These are phyloP conservation scores for Xylaria cubensis DNA, from an alignment of 495 filamentous ascomycete species.

Conservation along the genomic window DNA sequence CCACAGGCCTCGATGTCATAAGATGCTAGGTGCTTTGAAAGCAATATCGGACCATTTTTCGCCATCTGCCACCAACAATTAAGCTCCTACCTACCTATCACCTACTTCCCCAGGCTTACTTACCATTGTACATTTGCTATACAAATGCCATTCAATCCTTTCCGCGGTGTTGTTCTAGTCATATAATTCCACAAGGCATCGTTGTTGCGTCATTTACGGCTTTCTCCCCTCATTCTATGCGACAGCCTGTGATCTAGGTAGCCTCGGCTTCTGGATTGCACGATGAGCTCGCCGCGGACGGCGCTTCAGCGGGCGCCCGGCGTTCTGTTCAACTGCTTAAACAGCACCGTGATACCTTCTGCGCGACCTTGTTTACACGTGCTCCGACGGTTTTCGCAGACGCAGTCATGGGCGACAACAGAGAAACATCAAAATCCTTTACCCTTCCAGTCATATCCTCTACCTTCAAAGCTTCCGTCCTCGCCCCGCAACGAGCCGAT, in stretches of 20 bases:
- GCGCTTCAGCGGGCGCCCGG: slow-evolving; percentile 59
- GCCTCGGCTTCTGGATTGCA: slow-evolving; percentile 10
- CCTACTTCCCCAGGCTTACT: not conserved
- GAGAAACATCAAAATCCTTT: slow-evolving; percentile 75
- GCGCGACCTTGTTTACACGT: slow-evolving; percentile 57
- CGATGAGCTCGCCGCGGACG: slow-evolving; percentile 39
- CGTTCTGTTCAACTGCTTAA: slow-evolving; percentile 56
- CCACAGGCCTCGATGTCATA: slow-evolving; percentile 48
- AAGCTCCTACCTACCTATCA: not conserved
- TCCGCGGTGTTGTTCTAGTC: not conserved
- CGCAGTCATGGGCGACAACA: slow-evolving; percentile 59
- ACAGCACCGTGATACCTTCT: slow-evolving; percentile 44
- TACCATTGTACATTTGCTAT: not conserved
- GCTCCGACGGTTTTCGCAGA: slow-evolving; percentile 71
- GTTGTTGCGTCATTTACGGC: slow-evolving; percentile 18
- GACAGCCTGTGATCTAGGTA: not conserved
- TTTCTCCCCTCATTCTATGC: slow-evolving; percentile 12
- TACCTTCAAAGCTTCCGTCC: slow-evolving; percentile 64
- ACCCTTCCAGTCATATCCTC: slow-evolving; percentile 76
- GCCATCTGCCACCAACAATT: slow-evolving; percentile 23
- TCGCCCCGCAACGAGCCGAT: slow-evolving; percentile 70
- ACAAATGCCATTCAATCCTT: not conserved
- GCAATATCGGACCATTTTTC: slow-evolving; percentile 26
- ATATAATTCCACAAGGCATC: not conserved
- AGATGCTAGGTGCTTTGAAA: slow-evolving; percentile 36